These are phyloP conservation scores for Rhodomyrtus tomentosa DNA, from an alignment of 345 rosid genomes.

Conservation along the genomic window DNA sequence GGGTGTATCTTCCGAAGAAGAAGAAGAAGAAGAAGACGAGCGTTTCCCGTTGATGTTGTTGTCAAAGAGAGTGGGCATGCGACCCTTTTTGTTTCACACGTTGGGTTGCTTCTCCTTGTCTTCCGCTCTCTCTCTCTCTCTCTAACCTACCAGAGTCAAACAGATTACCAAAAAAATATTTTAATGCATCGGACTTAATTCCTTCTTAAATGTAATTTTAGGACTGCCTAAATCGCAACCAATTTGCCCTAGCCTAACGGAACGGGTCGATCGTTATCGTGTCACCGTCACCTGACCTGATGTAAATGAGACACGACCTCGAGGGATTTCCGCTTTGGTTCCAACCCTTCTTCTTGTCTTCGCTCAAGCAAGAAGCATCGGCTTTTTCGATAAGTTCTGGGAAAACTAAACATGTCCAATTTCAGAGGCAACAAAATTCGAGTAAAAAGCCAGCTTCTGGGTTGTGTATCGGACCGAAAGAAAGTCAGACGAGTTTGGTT, in stretches of 20 bases:
- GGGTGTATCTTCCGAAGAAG: slow-evolving; percentile 5
- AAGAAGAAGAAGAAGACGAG: slow-evolving; percentile 22
- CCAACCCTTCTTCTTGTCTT: neutral
- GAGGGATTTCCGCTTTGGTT: neutral
- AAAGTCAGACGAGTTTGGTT: neutral
- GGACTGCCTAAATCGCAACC: neutral
- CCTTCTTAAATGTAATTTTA: neutral
- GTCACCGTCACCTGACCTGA: neutral
- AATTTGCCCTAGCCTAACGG: neutral
- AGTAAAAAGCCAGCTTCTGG: neutral
- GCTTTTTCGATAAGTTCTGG: neutral
- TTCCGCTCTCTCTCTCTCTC: neutral
- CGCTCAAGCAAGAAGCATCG: neutral
- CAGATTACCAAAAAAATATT: neutral
- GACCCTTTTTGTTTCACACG: slow-evolving; percentile 24
- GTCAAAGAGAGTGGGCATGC: slow-evolving; percentile 11
- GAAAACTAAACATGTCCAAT: neutral
- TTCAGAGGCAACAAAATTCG: neutral
- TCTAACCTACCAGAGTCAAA: slow-evolving; percentile 1
- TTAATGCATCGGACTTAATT: neutral
- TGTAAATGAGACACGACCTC: neutral
- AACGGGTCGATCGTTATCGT: neutral
- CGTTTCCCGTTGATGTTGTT: slow-evolving; percentile 19
- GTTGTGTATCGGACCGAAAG: neutral
- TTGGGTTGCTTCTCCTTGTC: slow-evolving; percentile 9